A percentile compares a stretch with the other conserved stretches of the same genome.
These are phyloP conservation scores for Atalantia buxifolia DNA, from an alignment of 345 rosid genomes.

Conservation along the genomic window DNA sequence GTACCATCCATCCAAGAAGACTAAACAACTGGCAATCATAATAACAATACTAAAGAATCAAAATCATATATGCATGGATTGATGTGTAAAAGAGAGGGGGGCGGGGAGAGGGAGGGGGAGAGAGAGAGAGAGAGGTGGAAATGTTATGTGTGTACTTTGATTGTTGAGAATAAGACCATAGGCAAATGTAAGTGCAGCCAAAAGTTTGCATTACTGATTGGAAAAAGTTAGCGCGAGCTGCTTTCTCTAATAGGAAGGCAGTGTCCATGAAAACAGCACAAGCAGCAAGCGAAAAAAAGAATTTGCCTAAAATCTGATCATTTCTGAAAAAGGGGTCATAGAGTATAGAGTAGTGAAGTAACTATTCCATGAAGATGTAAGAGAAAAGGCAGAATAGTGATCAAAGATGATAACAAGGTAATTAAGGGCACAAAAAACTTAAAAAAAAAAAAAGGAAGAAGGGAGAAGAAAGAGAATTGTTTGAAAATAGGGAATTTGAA, in stretches of 20 bases:
- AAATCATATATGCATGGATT: not conserved
- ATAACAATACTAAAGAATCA: not conserved
- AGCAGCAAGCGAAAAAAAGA: too few relatives aligned
- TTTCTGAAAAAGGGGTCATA: too few relatives aligned
- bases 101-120: not conserved
- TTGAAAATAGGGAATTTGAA: too few relatives aligned
- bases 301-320: too few relatives aligned
- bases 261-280: constrained; percentile 41
- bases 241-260: constrained; percentile 37
- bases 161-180: constrained; percentile 51
- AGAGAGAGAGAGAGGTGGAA: not conserved
- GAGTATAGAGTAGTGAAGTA: too few relatives aligned
- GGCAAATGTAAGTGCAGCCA: constrained; percentile 58
- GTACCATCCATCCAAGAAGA: constrained; percentile 51
- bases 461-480: too few relatives aligned
- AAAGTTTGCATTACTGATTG: constrained; percentile 41
- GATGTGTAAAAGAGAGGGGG: not conserved
- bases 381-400: too few relatives aligned
- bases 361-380: too few relatives aligned
- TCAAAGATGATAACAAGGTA: too few relatives aligned
- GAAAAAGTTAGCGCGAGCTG: constrained; percentile 39
- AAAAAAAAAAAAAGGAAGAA: too few relatives aligned
- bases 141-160: constrained; percentile 32
- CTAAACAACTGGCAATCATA: constrained; percentile 35
- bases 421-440: too few relatives aligned